Conservation (phyloP, 768 basidiomycete genomes). For the Pisolithus tinctorius region DNA sequence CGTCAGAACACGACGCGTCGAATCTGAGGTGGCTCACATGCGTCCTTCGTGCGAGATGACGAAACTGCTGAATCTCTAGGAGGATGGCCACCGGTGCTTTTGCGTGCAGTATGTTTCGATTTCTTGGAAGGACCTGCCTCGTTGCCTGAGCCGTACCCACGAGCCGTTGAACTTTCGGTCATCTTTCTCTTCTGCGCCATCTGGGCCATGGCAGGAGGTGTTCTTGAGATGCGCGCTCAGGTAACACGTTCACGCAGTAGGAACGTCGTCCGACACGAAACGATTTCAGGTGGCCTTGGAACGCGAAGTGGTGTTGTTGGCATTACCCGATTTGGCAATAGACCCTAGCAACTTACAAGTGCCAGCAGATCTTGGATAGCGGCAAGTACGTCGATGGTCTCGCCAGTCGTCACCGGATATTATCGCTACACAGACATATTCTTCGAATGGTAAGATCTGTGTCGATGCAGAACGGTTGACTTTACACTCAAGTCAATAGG, state of each 20-base stretch:
- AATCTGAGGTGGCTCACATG: conserved; percentile 16
- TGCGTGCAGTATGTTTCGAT: conserved; percentile 64
- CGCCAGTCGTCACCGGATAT: conserved; percentile 56
- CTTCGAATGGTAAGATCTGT: conserved; percentile 61
- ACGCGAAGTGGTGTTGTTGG: neutral
- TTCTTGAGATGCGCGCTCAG: neutral
- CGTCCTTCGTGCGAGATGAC: conserved; percentile 18
- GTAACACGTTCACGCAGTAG: neutral
- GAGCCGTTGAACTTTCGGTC: conserved; percentile 38
- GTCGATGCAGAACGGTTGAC: neutral
- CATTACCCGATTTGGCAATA: neutral
- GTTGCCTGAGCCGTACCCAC: conserved; percentile 27
- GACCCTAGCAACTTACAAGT: neutral
- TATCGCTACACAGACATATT: conserved; percentile 83
- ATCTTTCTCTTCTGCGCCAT: conserved; percentile 50
- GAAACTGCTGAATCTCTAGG: conserved; percentile 17
- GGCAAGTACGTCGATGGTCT: conserved; percentile 18
- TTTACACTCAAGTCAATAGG: conserved; percentile 33
- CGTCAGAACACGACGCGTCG: conserved; percentile 8
- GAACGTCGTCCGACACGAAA: neutral
- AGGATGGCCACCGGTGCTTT: conserved; percentile 66
- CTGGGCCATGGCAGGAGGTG: conserved; percentile 50
- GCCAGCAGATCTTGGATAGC: conserved; percentile 3
- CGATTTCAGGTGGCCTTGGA: neutral
- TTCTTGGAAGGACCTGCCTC: conserved; percentile 37